Conservation (phyloP, 257 asterid species). For the Oldenlandia corymbosa region DNA sequence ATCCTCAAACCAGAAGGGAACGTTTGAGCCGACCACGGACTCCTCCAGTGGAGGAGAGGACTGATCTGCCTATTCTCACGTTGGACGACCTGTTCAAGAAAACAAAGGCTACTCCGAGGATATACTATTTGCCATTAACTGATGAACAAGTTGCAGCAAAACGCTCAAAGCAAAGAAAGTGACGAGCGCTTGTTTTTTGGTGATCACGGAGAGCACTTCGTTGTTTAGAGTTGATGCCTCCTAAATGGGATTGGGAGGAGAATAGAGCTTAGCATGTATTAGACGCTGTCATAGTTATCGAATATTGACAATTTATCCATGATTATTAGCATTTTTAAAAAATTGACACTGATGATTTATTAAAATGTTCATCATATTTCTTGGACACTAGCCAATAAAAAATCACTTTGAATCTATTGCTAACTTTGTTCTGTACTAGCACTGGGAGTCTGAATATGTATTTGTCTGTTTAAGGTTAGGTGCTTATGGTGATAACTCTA, state of each 20-base stretch:
- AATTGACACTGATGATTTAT: too few species aligned
- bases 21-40: slow-evolving; percentile 6
- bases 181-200: background rate
- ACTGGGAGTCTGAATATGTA: too few species aligned
- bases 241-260: background rate
- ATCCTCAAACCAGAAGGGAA: slow-evolving; percentile 16
- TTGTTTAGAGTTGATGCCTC: background rate
- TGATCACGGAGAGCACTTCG: background rate
- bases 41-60: slow-evolving; percentile 15
- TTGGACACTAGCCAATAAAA: too few species aligned
- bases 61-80: slow-evolving; percentile 23
- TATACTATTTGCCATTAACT: slow-evolving; percentile 35
- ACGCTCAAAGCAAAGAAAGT: slow-evolving; percentile 8
- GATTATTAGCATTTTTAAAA: too few species aligned
- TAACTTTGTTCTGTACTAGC: too few species aligned
- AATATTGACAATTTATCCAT: too few species aligned
- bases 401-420: too few species aligned
- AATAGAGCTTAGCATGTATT: too few species aligned
- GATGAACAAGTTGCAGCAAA: slow-evolving; percentile 31
- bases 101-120: slow-evolving; percentile 33
- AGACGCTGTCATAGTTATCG: too few species aligned
- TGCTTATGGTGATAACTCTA: too few species aligned
- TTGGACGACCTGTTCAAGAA: slow-evolving; percentile 36
- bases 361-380: too few species aligned
- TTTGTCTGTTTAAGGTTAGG: too few species aligned